Conservation (phyloP, 306 rosid genomes). For the Corylus avellana region DNA sequence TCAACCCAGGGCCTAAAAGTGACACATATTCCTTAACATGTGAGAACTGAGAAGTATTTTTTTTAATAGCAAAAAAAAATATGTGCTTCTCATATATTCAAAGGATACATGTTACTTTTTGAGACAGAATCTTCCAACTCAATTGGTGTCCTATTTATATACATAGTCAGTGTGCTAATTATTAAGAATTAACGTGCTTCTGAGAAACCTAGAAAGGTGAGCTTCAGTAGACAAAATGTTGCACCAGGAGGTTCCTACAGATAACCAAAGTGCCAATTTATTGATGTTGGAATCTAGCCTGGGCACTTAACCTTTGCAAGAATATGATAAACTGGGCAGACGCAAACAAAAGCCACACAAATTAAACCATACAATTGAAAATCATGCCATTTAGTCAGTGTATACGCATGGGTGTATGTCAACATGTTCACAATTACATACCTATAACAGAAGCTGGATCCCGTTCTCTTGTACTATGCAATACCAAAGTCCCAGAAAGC, state of each 20-base stretch:
- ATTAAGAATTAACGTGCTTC: too few relatives aligned
- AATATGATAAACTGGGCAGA: not conserved
- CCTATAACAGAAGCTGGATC: conserved; percentile 69
- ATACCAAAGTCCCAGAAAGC: conserved; percentile 80
- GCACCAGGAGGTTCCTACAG: not conserved
- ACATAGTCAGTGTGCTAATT: too few relatives aligned
- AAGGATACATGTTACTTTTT: too few relatives aligned
- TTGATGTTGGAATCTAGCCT: not conserved
- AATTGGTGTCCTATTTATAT: too few relatives aligned
- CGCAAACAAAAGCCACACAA: not conserved
- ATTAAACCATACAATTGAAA: not conserved
- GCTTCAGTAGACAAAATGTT: not conserved
- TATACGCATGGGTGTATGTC: not conserved
- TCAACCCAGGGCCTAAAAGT: too few relatives aligned
- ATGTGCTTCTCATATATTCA: too few relatives aligned
- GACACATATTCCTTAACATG: too few relatives aligned
- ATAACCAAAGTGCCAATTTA: not conserved
- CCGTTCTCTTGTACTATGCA: conserved; percentile 75
- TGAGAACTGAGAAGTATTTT: too few relatives aligned
- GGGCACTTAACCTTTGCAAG: not conserved
- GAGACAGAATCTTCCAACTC: too few relatives aligned
- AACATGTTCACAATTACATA: conserved; percentile 21
- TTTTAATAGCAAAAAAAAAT: too few relatives aligned
- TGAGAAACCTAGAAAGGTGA: not conserved
- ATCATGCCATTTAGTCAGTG: not conserved